phyloP scores from a whole-genome alignment of 1,284 basidiomycete species.

The Puccinia novopanici region DNA sequence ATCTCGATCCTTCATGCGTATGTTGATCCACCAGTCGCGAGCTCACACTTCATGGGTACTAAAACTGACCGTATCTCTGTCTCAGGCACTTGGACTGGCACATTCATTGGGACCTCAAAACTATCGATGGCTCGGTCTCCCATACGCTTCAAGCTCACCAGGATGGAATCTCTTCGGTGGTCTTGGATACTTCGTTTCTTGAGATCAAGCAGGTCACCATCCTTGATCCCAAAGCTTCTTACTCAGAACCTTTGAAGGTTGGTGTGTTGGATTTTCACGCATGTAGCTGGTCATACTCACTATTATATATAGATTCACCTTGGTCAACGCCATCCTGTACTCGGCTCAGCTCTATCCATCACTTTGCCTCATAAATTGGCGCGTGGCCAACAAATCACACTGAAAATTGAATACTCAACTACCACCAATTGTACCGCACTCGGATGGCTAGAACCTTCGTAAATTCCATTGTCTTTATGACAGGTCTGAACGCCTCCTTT shows the following conservation, averaged over 20 bases:
- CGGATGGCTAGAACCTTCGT: conserved; percentile 90
- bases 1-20: conserved; percentile 48
- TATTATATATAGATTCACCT: conserved; percentile 39
- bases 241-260: conserved; percentile 23
- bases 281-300: too few species aligned
- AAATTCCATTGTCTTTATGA: conserved; percentile 56
- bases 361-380: conserved; percentile 7
- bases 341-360: conserved; percentile 46
- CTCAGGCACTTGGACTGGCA: conserved; percentile 70
- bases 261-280: not conserved
- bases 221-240: conserved; percentile 20
- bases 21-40: too few species aligned
- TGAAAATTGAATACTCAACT: conserved; percentile 73
- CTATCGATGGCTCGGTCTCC: conserved; percentile 72
- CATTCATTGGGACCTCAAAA: conserved; percentile 72
- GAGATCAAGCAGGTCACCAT: conserved; percentile 55
- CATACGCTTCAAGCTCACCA: conserved; percentile 69
- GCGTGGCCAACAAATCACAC: conserved; percentile 63
- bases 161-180: conserved; percentile 68
- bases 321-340: conserved; percentile 45
- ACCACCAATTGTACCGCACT: conserved; percentile 77
- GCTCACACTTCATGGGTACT: too few species aligned
- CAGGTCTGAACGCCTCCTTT: too few species aligned
- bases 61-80: not conserved
- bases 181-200: conserved; percentile 60